A percentile compares a stretch with the other conserved stretches of the same genome.
Conservation (phyloP, 1,284 basidiomycete species). For the Leccinum variabile region DNA sequence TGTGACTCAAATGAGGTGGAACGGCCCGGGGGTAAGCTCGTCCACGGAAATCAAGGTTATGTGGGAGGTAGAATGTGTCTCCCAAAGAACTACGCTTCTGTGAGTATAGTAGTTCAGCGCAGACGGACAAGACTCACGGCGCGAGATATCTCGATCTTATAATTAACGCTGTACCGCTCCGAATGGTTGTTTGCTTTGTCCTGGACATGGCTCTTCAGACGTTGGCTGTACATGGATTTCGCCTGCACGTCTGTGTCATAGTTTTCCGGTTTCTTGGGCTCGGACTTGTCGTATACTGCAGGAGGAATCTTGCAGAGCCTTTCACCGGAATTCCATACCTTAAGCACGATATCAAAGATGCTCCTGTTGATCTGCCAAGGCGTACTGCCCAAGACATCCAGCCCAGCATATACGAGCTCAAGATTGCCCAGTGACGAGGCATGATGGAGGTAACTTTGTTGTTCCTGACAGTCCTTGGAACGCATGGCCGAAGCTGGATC, state of each 20-base stretch:
- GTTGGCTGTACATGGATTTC: slow-evolving; percentile 59
- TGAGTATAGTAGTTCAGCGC: slow-evolving; percentile 8
- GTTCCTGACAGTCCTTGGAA: slow-evolving; percentile 90
- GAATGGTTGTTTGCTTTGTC: slow-evolving; percentile 82
- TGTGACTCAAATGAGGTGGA: slow-evolving; percentile 94
- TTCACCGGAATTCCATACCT: slow-evolving; percentile 84
- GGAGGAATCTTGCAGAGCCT: slow-evolving; percentile 73
- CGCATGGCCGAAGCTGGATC: slow-evolving; percentile 77
- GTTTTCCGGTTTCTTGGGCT: slow-evolving; percentile 66
- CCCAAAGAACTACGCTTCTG: slow-evolving; percentile 63
- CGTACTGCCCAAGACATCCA: slow-evolving; percentile 89
- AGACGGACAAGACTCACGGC: slow-evolving; percentile 55
- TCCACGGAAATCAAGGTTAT: slow-evolving; percentile 98
- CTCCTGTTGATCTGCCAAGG: slow-evolving; percentile 89
- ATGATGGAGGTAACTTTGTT: slow-evolving; percentile 76
- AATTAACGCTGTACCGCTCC: slow-evolving; percentile 92
- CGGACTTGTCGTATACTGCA: slow-evolving; percentile 54
- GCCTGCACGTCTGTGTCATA: slow-evolving; percentile 67
- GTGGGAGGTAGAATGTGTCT: slow-evolving; percentile 91
- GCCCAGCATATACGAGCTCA: slow-evolving; percentile 83
- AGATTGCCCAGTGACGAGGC: slow-evolving; percentile 78
- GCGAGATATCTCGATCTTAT: slow-evolving; percentile 96
- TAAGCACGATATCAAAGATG: slow-evolving; percentile 70
- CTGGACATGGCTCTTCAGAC: slow-evolving; percentile 62
- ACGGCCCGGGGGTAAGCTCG: slow-evolving; percentile 85